Conservation (phyloP, 768 basidiomycete genomes). For the Xerocomus brunneocitrinus region DNA sequence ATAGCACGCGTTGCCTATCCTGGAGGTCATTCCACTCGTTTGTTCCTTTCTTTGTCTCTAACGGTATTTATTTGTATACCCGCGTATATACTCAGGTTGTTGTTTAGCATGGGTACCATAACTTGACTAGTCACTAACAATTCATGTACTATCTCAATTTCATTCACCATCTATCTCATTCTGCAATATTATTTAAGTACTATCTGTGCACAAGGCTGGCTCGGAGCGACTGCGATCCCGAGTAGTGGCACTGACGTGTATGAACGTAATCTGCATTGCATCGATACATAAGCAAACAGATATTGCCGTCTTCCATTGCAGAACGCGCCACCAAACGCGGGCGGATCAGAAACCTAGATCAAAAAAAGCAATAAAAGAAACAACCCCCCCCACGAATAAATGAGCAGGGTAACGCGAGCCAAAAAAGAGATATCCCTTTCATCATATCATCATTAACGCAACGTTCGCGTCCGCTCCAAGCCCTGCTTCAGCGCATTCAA, state of each 20-base stretch:
- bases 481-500: slow-evolving; percentile 20
- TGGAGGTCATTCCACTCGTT: background rate
- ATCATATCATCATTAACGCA: slow-evolving; percentile 2
- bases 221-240: background rate
- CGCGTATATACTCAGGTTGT: background rate
- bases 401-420: background rate
- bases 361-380: background rate
- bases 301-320: background rate
- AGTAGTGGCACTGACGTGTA: background rate
- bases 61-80: background rate
- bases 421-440: background rate
- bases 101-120: background rate
- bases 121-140: too few relatives aligned
- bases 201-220: background rate
- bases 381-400: background rate
- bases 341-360: background rate
- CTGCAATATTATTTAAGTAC: background rate
- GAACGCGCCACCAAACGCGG: background rate
- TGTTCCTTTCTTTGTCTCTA: background rate
- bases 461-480: slow-evolving; percentile 17
- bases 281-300: background rate
- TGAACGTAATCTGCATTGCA: background rate
- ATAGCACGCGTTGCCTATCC: background rate
- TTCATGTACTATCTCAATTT: background rate
- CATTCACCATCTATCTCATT: background rate